Evolutionary conservation across 208 protist genomes (phyloP).

Genomic region (Acanthamoeba royreba): DNA sequence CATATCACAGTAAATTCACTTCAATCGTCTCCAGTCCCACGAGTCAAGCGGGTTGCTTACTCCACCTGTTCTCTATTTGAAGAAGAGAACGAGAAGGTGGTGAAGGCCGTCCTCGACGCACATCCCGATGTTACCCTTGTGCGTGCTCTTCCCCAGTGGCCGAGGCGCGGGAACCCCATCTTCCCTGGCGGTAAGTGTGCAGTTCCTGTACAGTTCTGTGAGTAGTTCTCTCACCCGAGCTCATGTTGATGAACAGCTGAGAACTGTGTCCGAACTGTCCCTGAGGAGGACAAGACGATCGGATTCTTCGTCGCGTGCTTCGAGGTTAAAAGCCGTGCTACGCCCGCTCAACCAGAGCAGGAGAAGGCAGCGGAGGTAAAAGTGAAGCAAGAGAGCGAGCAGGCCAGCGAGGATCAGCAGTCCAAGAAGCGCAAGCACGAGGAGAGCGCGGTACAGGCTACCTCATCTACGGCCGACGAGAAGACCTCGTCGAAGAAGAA

Average conservation of each 20-base stretch:
- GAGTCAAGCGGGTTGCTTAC: conserved; percentile 69
- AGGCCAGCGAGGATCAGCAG: too few relatives aligned
- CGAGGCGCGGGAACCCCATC: conserved; percentile 48
- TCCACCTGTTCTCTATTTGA: conserved; percentile 79
- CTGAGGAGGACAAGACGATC: conserved; percentile 58
- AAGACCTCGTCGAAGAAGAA: too few relatives aligned
- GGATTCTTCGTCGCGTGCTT: conserved; percentile 81
- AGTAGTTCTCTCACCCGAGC: neutral
- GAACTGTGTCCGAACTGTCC: conserved; percentile 61
- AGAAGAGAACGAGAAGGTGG: conserved; percentile 79
- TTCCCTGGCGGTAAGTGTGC: neutral
- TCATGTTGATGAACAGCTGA: neutral
- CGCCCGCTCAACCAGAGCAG: too few relatives aligned
- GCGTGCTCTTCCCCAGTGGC: conserved; percentile 65
- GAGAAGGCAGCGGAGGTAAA: too few relatives aligned
- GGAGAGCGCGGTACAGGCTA: too few relatives aligned
- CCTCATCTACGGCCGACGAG: too few relatives aligned
- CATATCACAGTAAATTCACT: too few relatives aligned
- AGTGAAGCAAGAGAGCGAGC: too few relatives aligned
- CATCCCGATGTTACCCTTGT: neutral
- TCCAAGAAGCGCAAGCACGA: too few relatives aligned
- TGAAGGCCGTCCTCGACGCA: conserved; percentile 46
- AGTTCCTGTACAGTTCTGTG: neutral
- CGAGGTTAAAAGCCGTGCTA: too few relatives aligned
- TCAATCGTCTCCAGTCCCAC: too few relatives aligned